Conservation (phyloP, 305 asterid genomes). For the Ajuga reptans region DNA sequence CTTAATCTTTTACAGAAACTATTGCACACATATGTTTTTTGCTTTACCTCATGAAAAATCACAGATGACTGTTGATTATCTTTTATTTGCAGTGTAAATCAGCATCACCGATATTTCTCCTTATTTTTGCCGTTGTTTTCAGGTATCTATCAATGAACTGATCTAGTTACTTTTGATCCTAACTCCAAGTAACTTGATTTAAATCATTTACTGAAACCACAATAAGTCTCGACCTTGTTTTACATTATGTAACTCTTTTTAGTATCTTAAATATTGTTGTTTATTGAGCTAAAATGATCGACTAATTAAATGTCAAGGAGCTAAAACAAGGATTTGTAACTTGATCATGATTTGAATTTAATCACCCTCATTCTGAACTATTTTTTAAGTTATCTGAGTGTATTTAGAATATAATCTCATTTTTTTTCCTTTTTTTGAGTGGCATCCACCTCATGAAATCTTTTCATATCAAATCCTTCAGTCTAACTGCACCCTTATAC, state of each 20-base stretch:
- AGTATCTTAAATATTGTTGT: not conserved
- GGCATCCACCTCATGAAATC: too few species aligned
- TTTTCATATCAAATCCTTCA: too few species aligned
- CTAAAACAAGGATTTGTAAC: not conserved
- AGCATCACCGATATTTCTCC: conserved; percentile 91
- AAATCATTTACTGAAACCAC: not conserved
- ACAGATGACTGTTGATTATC: conserved; percentile 8
- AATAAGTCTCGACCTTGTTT: not conserved
- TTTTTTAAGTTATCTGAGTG: too few species aligned
- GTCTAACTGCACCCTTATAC: not conserved
- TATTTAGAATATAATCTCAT: too few species aligned
- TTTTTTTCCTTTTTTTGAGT: too few species aligned
- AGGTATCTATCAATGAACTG: conserved; percentile 42
- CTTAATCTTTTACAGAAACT: not conserved
- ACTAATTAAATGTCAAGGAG: not conserved
- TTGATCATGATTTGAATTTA: not conserved
- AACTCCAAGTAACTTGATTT: conserved; percentile 8
- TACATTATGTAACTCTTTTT: not conserved
- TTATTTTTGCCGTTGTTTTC: conserved; percentile 86
- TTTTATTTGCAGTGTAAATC: conserved; percentile 77
- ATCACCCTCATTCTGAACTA: not conserved
- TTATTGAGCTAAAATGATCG: not conserved
- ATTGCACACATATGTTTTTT: not conserved
- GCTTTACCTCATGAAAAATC: conserved; percentile 11
- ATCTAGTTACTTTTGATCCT: not conserved